Base-by-base conservation (phyloP, 768 basidiomycete species). In the Termitomyces sp. region DNA sequence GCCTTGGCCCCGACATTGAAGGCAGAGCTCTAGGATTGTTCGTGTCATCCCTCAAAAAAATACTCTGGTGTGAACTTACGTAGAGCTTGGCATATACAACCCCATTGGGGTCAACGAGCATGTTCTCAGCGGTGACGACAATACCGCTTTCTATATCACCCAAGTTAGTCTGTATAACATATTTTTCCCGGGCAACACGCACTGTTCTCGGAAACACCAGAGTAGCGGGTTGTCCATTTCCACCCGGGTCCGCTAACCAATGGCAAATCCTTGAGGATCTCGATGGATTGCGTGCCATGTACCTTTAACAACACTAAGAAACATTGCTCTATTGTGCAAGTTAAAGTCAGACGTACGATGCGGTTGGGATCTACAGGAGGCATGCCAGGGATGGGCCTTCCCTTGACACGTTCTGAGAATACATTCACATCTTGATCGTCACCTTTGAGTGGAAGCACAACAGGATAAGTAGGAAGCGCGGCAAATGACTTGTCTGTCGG, bases 391-490 rank as follows among this genome's bases (percentile, higher is more conserved):
- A 86, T 71, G 9, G 77, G 61, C 59, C 69, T 65, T 44, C 74
- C 67, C 62, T 79, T 74, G 38, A 85, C 66, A 33, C 75, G 74
- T 33, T 83, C 77, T 26, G 80, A 75, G 71, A 95, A 95, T 60
- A 86, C 70, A 60, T 85, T 85, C 20, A 93, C 79, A 56, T 93
- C 91, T 50, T 81, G 77, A 57, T 77, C 81, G 40, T 79, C 76
- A 12, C 88, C 87, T 73, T 92, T 93, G 68, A 93, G 78, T 32
- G 71, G 74, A 5, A 95, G 79, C 0, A 91, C 89, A 16, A 92
- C 90, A 2, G 93, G 92, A 71, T 88, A 95, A 0, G 93, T 94
- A 9, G 93, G 93, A 66, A 95, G 77, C 3, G 91, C 83, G 14
- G 87, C 77, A 72, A 89, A 95, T 32, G 80, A 75, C 61, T 81